Base-by-base conservation (phyloP, 176 grass and related monocot genomes). In the Tillandsia leiboldiana region DNA sequence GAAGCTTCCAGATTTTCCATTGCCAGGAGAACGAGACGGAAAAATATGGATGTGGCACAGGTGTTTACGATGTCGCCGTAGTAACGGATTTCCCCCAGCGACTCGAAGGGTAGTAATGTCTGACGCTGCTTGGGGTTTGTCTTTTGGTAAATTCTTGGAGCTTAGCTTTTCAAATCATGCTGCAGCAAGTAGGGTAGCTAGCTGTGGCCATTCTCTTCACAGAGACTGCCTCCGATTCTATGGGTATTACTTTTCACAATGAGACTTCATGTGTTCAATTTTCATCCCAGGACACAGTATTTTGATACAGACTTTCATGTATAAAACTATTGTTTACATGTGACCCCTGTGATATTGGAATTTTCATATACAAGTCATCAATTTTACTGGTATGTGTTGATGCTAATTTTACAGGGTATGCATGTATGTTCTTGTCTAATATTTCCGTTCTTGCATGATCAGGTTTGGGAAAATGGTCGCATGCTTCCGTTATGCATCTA, bases 21-120 rank as follows among this genome's bases (percentile, higher is more conserved):
- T 99, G 11, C 76, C 82, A 20, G 94, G 89, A 72, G 94, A 99
- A 88, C 75, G 75, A 48, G 89, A 93, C 70, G 87, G 78, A 26
- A 99, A 87, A 68, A 90, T 93, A 70, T 99, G 90, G 94, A 99
- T 89, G 79, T 99, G 94, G 94, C 90, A 93, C 69, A 92, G 94
- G 79, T 99, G 94, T 76, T 80, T 99, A 62, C 80, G 78, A 75
- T 99, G 94, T 70, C 94, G 82, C 24, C 79, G 82, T 61, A 81
- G 83, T 79, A 83, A 90, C 65, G 87, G 94, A 27, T 93, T 99
- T 75, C 94, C 94, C 80, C 89, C 87, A 72, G 80, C 94, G 76
- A 93, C 84, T 81, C 85, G 76, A 63, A 86, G 94, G 75, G 86
- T 90, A 81, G 83, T 93, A 12, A 92, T 99, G 84, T 99, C 89